These are phyloP conservation scores for Parastagonospora nodorum DNA, from an alignment of 2,329 filamentous ascomycete genomes.

Conservation along the genomic window DNA sequence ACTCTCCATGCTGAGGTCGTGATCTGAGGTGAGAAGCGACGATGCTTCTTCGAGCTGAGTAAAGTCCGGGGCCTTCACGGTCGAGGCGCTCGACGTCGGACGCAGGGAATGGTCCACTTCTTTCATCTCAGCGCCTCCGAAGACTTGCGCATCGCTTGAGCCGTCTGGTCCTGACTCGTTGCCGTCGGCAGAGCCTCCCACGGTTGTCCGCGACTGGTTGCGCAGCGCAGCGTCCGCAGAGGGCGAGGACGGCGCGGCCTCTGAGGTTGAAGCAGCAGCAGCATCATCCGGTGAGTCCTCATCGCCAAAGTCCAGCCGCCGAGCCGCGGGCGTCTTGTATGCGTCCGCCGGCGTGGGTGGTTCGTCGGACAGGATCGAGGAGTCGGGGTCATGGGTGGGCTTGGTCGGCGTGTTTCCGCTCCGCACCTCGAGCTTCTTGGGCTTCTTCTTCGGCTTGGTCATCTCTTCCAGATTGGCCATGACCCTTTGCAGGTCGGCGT, in stretches of 20 bases:
- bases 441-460: slow-evolving; percentile 28
- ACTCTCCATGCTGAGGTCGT: slow-evolving; percentile 38
- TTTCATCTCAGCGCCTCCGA: slow-evolving; percentile 16
- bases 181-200: slow-evolving; percentile 7
- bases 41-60: slow-evolving; percentile 34
- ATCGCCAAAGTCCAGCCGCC: slow-evolving; percentile 25
- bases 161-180: slow-evolving; percentile 4
- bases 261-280: slow-evolving; percentile 33
- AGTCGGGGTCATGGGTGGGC: slow-evolving; percentile 23
- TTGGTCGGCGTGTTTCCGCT: slow-evolving; percentile 20
- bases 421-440: slow-evolving; percentile 26
- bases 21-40: slow-evolving; percentile 34
- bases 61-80: slow-evolving; percentile 46
- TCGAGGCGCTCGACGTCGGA: slow-evolving; percentile 47
- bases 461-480: slow-evolving; percentile 22
- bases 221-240: slow-evolving; percentile 48
- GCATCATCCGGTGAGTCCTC: slow-evolving; percentile 35
- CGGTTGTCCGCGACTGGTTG: slow-evolving; percentile 25
- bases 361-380: slow-evolving; percentile 37
- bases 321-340: slow-evolving; percentile 49
- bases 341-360: slow-evolving; percentile 48
- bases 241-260: slow-evolving; percentile 50
- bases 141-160: slow-evolving; percentile 7
- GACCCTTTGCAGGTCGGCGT: slow-evolving; percentile 16
- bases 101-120: slow-evolving; percentile 30